Base-by-base conservation (phyloP, 2,329 filamentous ascomycete species). In the Diaporthe helianthi region DNA sequence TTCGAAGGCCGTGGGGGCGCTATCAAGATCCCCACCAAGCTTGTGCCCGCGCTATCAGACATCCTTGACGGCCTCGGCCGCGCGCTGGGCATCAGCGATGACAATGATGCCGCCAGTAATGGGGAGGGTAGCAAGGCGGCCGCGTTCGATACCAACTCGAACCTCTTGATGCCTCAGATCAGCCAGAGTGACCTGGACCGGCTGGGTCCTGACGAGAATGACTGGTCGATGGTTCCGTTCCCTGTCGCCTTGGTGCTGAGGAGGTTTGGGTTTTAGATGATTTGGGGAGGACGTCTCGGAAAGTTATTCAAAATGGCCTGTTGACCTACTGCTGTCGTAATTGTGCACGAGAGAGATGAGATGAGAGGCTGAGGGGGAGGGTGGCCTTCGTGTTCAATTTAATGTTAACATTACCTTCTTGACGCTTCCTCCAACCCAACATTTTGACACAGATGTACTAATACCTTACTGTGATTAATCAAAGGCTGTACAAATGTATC, bases 201-300 rank as follows among this genome's bases (percentile, higher is more conserved):
- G 6, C 58, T 69, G 10, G 54, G 46, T 15, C 47, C 67, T 19
- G 67, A 69, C n/a, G 47, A 69, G 67, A 69, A 65, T 22, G 66
- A 54, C 38, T 44, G 31, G 22, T 33, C 47, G 13, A 4, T 44
- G 17, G 36, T 69, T 22, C 67, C 67, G 24, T 36, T 33, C 29
- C 49, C 67, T 3, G 38, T 69, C 3, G 44, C 52, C 12, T 38
- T 41, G 36, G 58, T 41, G 8, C 15, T 69, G 29, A 55, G 33
- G 31, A 29, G 44, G 8, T 49, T 63, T 19, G 58, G 58, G 1
- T 63, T 63, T 2, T 63, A 26, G 3, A 13, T 7, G 12, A 12
- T 4, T 4, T 26, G 13, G 7, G 6, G n/a, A 2, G 15, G 8
- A 3, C 4, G 7, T 1, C 13, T 49, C n/a, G n/a, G 19, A 24